phyloP scores from a whole-genome alignment of 345 rosid genomes.

The Hypericum perforatum region DNA sequence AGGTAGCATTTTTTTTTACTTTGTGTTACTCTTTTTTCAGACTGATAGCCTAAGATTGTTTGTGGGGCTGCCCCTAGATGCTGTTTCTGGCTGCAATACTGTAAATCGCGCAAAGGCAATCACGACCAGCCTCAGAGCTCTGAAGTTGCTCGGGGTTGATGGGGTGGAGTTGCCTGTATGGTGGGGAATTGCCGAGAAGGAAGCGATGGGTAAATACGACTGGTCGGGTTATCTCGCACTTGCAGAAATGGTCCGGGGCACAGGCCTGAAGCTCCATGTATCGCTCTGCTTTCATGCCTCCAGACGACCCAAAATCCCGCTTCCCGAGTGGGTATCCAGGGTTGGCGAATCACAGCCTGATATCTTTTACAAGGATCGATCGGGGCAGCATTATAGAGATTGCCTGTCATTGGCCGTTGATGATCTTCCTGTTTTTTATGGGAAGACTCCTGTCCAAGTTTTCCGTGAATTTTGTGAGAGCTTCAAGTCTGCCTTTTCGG shows the following conservation, averaged over 20 bases:
- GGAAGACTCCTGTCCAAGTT: slow-evolving; percentile 70
- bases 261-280: slow-evolving; percentile 70
- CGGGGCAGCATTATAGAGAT: slow-evolving; percentile 42
- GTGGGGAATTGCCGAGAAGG: slow-evolving; percentile 94
- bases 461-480: slow-evolving; percentile 62
- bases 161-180: slow-evolving; percentile 88
- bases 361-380: slow-evolving; percentile 49
- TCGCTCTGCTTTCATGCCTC: slow-evolving; percentile 68
- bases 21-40: slow-evolving; percentile 27
- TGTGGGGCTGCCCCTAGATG: slow-evolving; percentile 82
- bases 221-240: slow-evolving; percentile 81
- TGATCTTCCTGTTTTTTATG: slow-evolving; percentile 59
- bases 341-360: slow-evolving; percentile 43
- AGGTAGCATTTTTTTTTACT: neutral
- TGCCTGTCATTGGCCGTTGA: slow-evolving; percentile 76
- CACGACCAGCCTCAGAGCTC: slow-evolving; percentile 66
- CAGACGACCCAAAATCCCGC: slow-evolving; percentile 32
- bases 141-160: slow-evolving; percentile 74
- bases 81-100: slow-evolving; percentile 45
- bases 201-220: slow-evolving; percentile 57
- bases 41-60: slow-evolving; percentile 42
- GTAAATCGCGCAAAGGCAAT: slow-evolving; percentile 71
- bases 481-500: slow-evolving; percentile 60
- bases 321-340: slow-evolving; percentile 64
- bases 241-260: slow-evolving; percentile 65